Conservation (phyloP, 1,284 basidiomycete genomes). For the Austropuccinia psidii region DNA sequence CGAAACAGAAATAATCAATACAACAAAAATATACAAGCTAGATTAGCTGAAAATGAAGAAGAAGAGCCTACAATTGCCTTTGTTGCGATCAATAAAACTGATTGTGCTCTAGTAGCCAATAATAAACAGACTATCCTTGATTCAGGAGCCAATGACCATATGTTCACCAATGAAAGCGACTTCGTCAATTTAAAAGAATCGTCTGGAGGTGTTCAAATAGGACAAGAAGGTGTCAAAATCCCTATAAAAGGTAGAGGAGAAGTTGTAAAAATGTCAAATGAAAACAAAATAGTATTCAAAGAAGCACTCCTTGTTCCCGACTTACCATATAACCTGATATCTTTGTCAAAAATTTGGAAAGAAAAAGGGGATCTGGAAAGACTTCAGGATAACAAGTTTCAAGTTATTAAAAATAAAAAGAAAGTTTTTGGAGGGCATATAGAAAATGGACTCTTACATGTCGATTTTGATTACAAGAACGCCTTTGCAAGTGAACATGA, state of each 20-base stretch:
- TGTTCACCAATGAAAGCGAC: background rate
- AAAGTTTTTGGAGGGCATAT: constrained; percentile 7
- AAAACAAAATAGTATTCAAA: background rate
- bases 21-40: too few species aligned
- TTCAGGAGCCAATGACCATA: background rate
- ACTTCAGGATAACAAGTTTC: background rate
- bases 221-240: background rate
- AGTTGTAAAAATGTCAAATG: background rate
- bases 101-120: too few species aligned
- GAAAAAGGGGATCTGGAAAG: background rate
- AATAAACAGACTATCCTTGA: too few species aligned
- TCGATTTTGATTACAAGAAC: background rate
- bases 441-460: background rate
- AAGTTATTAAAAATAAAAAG: background rate
- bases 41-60: too few species aligned
- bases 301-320: constrained; percentile 1
- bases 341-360: background rate
- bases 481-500: background rate
- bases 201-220: background rate
- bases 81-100: too few species aligned
- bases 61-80: too few species aligned
- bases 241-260: background rate
- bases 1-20: too few species aligned
- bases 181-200: background rate
- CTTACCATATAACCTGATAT: background rate